Evolutionary conservation across 495 filamentous ascomycete species (phyloP), one percentile per base, ranked within the genome.

Genomic region (Articulospora tetracladia): DNA sequence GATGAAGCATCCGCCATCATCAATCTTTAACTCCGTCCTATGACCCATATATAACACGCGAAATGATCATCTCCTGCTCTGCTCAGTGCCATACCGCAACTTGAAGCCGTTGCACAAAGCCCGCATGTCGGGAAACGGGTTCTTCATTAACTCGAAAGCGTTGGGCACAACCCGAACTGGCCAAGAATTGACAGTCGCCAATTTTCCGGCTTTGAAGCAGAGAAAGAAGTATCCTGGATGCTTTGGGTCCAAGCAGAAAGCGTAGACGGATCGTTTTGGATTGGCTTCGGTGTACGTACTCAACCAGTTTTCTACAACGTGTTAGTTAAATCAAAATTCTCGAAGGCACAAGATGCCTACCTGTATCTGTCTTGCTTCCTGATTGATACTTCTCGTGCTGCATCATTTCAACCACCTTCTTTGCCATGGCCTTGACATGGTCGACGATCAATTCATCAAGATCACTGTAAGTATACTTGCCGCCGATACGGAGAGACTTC

Each of bases 331-430:
- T 57, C 28, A 53, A 47, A 27, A 47, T 4, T 39, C 25, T 56
- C 7, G 39, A 27, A 11, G 39, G 13, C 3, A 17, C 47, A 25
- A 17, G n/a, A 30, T 46, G 75, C 88, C 75, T 88, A 96, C 93
- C 93, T 59, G 91, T 89, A 65, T 95, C 89, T 27, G 84, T 77
- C 70, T 87, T 88, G 68, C 81, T 93, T 41, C 86, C 86, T 48
- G 83, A 81, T 69, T 94, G 90, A 72, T 88, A 98, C 72, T 96
- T 95, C 64, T 96, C 92, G 74, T 96, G 83, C 62, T 87, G 76
- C 81, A 90, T 91, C 78, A 98, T 88, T 76, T 98, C 94, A 53
- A 96, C 93, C 8, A 97, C 93, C 76, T 98, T 98, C 76, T 88
- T 91, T 27, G 92, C 90, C 93, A 97, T 97, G 32, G 93, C 89